Conservation (phyloP, 129 eudicot genomes). For the Ambrosia artemisiifolia region DNA sequence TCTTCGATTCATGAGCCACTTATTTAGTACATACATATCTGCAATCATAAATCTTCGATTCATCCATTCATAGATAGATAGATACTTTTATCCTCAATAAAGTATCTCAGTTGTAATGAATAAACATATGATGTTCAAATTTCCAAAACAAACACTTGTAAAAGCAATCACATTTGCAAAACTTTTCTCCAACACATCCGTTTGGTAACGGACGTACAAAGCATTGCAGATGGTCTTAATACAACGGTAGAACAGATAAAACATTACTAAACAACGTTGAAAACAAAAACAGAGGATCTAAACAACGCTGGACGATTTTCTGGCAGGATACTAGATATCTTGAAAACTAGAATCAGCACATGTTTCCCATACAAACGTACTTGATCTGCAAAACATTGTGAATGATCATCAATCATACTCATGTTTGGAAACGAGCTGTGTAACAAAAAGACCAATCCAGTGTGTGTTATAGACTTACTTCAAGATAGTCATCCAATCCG, state of each 20-base stretch:
- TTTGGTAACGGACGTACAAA: no score
- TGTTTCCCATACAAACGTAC: conserved; percentile 75
- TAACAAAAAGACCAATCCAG: background rate
- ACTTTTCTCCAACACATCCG: no score
- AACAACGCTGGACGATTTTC: no score
- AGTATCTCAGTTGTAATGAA: background rate
- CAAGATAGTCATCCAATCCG: conserved; percentile 80
- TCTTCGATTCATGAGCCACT: conserved; percentile 11
- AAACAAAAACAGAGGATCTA: no score
- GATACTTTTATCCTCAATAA: background rate
- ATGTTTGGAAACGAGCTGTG: background rate
- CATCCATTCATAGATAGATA: background rate
- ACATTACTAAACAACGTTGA: no score
- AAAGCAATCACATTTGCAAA: no score
- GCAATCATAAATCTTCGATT: background rate
- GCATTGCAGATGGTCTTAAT: no score
- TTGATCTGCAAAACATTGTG: conserved; percentile 56
- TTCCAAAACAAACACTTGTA: background rate
- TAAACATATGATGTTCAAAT: background rate
- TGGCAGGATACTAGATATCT: no score
- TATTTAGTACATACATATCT: background rate
- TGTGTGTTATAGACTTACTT: conserved; percentile 37
- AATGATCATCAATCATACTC: background rate
- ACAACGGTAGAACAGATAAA: no score
- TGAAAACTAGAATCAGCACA: conserved; percentile 26